These are phyloP conservation scores for Porcisia deanei DNA, from an alignment of 208 protist species.

Conservation along the genomic window DNA sequence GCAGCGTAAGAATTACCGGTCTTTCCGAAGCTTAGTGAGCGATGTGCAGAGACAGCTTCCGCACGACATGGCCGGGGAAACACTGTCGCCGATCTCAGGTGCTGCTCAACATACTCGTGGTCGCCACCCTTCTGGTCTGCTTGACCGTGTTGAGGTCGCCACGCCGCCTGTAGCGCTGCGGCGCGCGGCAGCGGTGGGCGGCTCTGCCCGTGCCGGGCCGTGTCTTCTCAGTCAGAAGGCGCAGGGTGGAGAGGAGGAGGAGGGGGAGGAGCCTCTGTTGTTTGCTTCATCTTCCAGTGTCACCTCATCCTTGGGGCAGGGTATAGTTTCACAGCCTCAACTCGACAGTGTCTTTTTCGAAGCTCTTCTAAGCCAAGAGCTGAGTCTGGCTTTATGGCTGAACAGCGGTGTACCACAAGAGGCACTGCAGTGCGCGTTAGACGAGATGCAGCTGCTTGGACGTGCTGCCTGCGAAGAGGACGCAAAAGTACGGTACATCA, in stretches of 20 bases:
- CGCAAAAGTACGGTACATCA: constrained; percentile 23
- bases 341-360: constrained; percentile 45
- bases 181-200: background rate
- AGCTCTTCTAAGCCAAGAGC: constrained; percentile 36
- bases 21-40: background rate
- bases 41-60: constrained; percentile 1
- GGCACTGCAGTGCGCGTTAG: constrained; percentile 24
- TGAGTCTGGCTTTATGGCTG: constrained; percentile 20
- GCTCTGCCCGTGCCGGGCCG: background rate
- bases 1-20: background rate
- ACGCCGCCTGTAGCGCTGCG: constrained; percentile 9
- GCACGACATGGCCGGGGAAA: background rate
- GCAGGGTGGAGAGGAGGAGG: background rate
- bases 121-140: background rate
- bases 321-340: constrained; percentile 9
- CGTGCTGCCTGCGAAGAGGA: constrained; percentile 15
- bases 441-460: constrained; percentile 23
- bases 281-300: constrained; percentile 12
- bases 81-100: constrained; percentile 20
- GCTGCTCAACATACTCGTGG: background rate
- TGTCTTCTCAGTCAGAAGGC: no score
- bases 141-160: constrained; percentile 17
- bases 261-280: constrained; percentile 11
- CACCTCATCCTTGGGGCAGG: constrained; percentile 4
- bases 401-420: constrained; percentile 9